Conservation (phyloP, 805 yeast species). For the Myxozyma geophila region DNA sequence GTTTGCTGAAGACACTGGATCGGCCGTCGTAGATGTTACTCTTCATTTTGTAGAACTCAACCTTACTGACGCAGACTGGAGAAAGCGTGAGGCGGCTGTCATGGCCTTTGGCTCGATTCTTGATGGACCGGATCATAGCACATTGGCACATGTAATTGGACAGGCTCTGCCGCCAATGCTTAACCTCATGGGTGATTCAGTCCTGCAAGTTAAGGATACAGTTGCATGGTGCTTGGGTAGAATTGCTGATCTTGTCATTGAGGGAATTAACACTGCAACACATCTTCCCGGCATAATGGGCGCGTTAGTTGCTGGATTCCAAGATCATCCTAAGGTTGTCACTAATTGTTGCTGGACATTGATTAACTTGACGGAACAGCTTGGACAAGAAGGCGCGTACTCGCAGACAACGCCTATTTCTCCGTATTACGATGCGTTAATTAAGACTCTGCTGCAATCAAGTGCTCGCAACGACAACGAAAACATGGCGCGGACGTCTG, state of each 20-base stretch:
- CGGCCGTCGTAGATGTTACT: conserved; percentile 83
- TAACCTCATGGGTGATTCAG: conserved; percentile 70
- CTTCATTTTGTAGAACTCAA: conserved; percentile 80
- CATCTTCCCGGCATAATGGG: conserved; percentile 73
- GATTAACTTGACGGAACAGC: conserved; percentile 87
- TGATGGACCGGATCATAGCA: conserved; percentile 63
- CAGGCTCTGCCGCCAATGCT: conserved; percentile 86
- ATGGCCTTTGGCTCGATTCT: conserved; percentile 98
- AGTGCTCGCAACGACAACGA: conserved; percentile 81
- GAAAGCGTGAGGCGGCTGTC: conserved; percentile 93
- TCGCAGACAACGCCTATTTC: conserved; percentile 66
- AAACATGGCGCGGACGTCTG: conserved; percentile 87
- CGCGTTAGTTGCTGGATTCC: conserved; percentile 78
- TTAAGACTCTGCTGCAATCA: conserved; percentile 71
- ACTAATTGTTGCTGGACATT: conserved; percentile 99
- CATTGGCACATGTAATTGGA: conserved; percentile 66
- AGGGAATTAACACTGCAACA: conserved; percentile 66
- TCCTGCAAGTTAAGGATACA: conserved; percentile 89
- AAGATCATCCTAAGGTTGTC: conserved; percentile 88
- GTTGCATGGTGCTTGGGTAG: conserved; percentile 99
- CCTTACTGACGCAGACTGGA: conserved; percentile 69
- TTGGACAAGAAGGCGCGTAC: conserved; percentile 57
- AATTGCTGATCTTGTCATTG: conserved; percentile 84
- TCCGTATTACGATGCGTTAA: conserved; percentile 67
- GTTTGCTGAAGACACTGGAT: conserved; percentile 88